A percentile compares a stretch with the other conserved stretches of the same genome.
phyloP scores from a whole-genome alignment of 371 early-diverging fungal genomes.

The Mortierella sp. region DNA sequence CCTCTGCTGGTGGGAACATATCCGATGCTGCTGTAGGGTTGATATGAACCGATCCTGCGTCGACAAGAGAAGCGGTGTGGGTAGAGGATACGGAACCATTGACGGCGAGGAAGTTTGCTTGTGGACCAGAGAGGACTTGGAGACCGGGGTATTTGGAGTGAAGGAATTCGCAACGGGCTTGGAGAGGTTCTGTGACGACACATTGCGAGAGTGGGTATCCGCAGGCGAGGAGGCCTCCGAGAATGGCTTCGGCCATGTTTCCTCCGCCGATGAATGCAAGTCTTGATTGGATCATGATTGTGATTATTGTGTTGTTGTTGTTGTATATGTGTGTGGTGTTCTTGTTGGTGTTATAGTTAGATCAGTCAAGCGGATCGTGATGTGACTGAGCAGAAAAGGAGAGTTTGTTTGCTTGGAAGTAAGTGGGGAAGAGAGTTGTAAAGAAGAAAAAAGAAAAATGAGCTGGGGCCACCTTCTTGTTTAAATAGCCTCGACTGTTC shows the following conservation, averaged over 20 bases:
- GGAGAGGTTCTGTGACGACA: conserved; percentile 87
- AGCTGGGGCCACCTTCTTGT: conserved; percentile 1
- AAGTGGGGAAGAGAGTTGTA: background rate
- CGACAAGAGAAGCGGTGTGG: background rate
- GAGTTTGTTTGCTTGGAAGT: background rate
- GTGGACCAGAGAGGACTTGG: conserved; percentile 52
- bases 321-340: background rate
- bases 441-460: background rate
- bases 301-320: too few species aligned
- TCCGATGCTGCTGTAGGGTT: conserved; percentile 48
- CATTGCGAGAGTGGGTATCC: conserved; percentile 81
- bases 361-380: too few species aligned
- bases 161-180: conserved; percentile 76
- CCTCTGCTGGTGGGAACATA: conserved; percentile 66
- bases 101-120: conserved; percentile 64
- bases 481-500: background rate
- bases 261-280: conserved; percentile 93
- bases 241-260: conserved; percentile 95
- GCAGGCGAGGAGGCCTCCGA: conserved; percentile 86
- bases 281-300: conserved; percentile 14
- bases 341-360: too few species aligned
- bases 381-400: background rate
- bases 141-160: conserved; percentile 71
- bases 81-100: conserved; percentile 26
- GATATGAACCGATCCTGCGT: conserved; percentile 38